Evolutionary conservation across 1,139 yeast species (phyloP).

Genomic region (Yamadazyma aaseri): DNA sequence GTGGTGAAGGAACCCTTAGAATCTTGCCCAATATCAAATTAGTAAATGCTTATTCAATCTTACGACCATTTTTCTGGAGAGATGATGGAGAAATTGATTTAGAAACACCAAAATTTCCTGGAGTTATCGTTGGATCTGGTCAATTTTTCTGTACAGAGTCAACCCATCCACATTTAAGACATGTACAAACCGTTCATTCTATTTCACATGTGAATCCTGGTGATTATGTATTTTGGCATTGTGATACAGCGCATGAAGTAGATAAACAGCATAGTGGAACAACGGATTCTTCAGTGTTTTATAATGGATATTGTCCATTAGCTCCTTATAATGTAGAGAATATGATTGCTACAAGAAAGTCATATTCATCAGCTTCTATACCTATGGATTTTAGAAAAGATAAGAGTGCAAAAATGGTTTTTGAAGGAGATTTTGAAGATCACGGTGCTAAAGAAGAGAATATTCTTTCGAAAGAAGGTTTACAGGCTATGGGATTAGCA

Average conservation of each 20-base stretch:
- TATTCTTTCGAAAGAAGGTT: constrained; percentile 20
- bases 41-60: constrained; percentile 39
- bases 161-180: constrained; percentile 29
- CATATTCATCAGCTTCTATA: constrained; percentile 22
- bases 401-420: not conserved
- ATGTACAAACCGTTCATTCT: constrained; percentile 23
- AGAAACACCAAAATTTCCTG: constrained; percentile 23
- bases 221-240: constrained; percentile 52
- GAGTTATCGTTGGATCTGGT: constrained; percentile 21
- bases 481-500: constrained; percentile 22
- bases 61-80: constrained; percentile 46
- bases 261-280: constrained; percentile 40
- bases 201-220: constrained; percentile 38
- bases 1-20: constrained; percentile 45
- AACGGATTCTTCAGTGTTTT: constrained; percentile 38
- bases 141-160: constrained; percentile 19
- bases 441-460: constrained; percentile 16
- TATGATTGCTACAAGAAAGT: constrained; percentile 23
- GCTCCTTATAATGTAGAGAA: constrained; percentile 15
- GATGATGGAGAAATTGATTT: constrained; percentile 26
- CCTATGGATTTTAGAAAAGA: constrained; percentile 13
- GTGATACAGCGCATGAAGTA: constrained; percentile 48
- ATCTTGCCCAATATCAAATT: constrained; percentile 39
- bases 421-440: constrained; percentile 18
- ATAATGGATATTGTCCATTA: constrained; percentile 19